Evolutionary conservation across 768 basidiomycete species (phyloP).

Genomic region (Panellus pusillus): DNA sequence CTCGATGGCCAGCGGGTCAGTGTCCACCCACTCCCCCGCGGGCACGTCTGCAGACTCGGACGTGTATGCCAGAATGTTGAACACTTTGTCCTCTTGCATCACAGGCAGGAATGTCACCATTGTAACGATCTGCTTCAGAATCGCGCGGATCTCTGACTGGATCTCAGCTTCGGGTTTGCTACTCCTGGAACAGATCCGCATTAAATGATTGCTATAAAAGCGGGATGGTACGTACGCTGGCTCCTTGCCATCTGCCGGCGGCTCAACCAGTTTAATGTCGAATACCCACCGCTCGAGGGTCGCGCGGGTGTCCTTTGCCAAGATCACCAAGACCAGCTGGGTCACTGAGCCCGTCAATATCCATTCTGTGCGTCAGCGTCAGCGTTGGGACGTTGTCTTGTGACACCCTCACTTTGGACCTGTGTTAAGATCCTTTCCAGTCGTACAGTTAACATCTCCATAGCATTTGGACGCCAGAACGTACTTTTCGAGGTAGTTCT

Average conservation of each 20-base stretch:
- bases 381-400: not conserved
- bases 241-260: constrained; percentile 47
- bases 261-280: constrained; percentile 84
- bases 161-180: constrained; percentile 85
- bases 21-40: constrained; percentile 93
- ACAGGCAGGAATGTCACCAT: constrained; percentile 96
- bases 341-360: constrained; percentile 89
- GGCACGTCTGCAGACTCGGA: constrained; percentile 90
- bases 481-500: constrained; percentile 88
- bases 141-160: constrained; percentile 95
- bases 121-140: constrained; percentile 97
- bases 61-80: constrained; percentile 97
- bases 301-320: constrained; percentile 89
- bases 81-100: constrained; percentile 92
- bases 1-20: constrained; percentile 89
- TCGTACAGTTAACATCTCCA: constrained; percentile 7
- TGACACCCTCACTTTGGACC: constrained; percentile 72
- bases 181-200: constrained; percentile 27
- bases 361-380: constrained; percentile 66
- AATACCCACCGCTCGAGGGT: constrained; percentile 98
- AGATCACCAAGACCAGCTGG: constrained; percentile 92
- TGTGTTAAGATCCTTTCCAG: constrained; percentile 80
- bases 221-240: constrained; percentile 41
- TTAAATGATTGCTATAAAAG: constrained; percentile 6
- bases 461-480: constrained; percentile 14